Evolutionary conservation across 495 filamentous ascomycete species (phyloP).

Genomic region (Trichoderma parareesei): DNA sequence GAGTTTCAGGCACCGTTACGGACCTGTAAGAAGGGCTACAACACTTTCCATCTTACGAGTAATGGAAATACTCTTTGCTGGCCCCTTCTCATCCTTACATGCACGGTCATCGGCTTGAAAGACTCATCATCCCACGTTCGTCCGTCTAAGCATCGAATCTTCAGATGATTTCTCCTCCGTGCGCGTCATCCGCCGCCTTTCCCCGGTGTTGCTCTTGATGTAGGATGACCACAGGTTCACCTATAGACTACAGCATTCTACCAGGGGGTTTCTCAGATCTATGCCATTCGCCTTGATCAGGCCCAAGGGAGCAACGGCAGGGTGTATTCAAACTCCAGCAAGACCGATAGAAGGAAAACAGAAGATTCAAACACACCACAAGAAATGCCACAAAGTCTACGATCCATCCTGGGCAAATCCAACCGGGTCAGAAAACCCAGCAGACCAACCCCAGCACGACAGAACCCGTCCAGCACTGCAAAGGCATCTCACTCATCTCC

Average conservation of each 20-base stretch:
- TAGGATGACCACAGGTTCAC: neutral
- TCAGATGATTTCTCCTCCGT: constrained; percentile 3
- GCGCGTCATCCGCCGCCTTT: neutral
- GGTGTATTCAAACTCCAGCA: neutral
- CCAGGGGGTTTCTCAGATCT: neutral
- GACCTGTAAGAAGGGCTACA: no score
- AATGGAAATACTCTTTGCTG: no score
- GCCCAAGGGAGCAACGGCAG: neutral
- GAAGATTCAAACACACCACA: no score
- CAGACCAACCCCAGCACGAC: neutral
- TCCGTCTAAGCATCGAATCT: no score
- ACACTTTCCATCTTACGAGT: no score
- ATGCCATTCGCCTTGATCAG: neutral
- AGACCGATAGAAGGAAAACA: neutral
- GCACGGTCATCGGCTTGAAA: no score
- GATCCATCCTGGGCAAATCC: constrained; percentile 11
- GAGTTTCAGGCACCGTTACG: no score
- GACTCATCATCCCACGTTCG: no score
- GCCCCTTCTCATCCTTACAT: no score
- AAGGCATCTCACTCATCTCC: neutral
- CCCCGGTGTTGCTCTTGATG: neutral
- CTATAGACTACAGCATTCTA: neutral
- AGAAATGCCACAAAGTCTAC: constrained; percentile 8
- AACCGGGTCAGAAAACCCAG: constrained; percentile 10
- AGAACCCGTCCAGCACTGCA: neutral